A percentile compares a stretch with the other conserved stretches of the same genome.
These are phyloP conservation scores for Neurospora sp. DNA, from an alignment of 495 filamentous ascomycete genomes.

Conservation along the genomic window DNA sequence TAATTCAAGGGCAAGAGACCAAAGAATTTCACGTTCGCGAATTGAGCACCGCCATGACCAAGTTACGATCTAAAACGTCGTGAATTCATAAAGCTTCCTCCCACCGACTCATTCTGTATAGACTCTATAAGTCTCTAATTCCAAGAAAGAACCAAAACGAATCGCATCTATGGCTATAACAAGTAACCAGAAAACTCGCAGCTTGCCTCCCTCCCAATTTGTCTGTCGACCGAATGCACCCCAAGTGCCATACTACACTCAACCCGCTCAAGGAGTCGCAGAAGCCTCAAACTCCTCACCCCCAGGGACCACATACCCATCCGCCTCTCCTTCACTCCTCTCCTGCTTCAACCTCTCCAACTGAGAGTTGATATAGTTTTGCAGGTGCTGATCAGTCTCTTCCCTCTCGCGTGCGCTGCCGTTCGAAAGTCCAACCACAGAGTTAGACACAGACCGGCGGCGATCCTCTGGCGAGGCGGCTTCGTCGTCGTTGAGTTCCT, in stretches of 20 bases:
- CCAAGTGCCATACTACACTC: not conserved
- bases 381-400: slow-evolving; percentile 54
- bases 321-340: slow-evolving; percentile 14
- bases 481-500: slow-evolving; percentile 23
- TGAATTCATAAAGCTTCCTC: not conserved
- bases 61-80: not conserved
- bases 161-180: not conserved
- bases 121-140: not conserved
- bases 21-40: not conserved
- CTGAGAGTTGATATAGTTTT: slow-evolving; percentile 62
- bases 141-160: not conserved
- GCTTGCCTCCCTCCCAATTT: not conserved
- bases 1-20: not conserved
- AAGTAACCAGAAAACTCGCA: not conserved
- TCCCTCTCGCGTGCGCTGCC: slow-evolving; percentile 23
- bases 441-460: slow-evolving; percentile 17
- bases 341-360: slow-evolving; percentile 47
- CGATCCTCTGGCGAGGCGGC: slow-evolving; percentile 21
- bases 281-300: slow-evolving; percentile 44
- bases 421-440: slow-evolving; percentile 6
- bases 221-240: not conserved
- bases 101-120: not conserved
- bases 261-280: slow-evolving; percentile 12
- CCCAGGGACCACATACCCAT: slow-evolving; percentile 17
- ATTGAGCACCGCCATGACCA: not conserved